These are phyloP conservation scores for Chaetomium strumarium DNA, from an alignment of 2,329 filamentous ascomycete genomes.

Conservation along the genomic window DNA sequence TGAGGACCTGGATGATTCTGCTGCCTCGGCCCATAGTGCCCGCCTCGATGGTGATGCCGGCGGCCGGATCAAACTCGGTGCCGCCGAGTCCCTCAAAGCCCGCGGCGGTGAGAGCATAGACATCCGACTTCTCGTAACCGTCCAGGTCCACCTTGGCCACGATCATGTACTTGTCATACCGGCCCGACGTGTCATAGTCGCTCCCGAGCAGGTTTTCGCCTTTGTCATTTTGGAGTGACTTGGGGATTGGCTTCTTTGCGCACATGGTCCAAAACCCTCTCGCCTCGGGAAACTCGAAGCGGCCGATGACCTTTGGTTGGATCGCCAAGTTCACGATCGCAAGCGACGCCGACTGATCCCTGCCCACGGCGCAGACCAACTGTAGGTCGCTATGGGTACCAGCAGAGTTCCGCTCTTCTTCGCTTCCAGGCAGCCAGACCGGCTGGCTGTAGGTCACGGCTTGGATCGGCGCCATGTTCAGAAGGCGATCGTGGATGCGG, in stretches of 20 bases:
- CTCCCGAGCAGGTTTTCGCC: conserved; percentile 43
- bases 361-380: conserved; percentile 56
- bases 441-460: conserved; percentile 65
- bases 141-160: conserved; percentile 65
- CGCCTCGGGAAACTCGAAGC: conserved; percentile 66
- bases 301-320: conserved; percentile 63
- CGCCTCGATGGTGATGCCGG: conserved; percentile 80
- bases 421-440: conserved; percentile 37
- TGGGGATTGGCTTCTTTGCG: conserved; percentile 61
- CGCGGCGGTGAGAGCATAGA: conserved; percentile 68
- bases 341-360: conserved; percentile 61
- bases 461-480: conserved; percentile 73
- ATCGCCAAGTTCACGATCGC: conserved; percentile 74
- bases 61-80: conserved; percentile 87
- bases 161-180: conserved; percentile 76
- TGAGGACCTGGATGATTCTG: conserved; percentile 80
- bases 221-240: conserved; percentile 48
- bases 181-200: conserved; percentile 54
- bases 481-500: conserved; percentile 67
- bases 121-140: conserved; percentile 69
- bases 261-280: conserved; percentile 76
- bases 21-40: conserved; percentile 75
- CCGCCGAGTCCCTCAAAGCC: conserved; percentile 70
- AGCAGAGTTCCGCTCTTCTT: conserved; percentile 38
- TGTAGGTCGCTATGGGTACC: conserved; percentile 53